Conservation (phyloP, 2,329 filamentous ascomycete species). For the Chlorencoelia australis region DNA sequence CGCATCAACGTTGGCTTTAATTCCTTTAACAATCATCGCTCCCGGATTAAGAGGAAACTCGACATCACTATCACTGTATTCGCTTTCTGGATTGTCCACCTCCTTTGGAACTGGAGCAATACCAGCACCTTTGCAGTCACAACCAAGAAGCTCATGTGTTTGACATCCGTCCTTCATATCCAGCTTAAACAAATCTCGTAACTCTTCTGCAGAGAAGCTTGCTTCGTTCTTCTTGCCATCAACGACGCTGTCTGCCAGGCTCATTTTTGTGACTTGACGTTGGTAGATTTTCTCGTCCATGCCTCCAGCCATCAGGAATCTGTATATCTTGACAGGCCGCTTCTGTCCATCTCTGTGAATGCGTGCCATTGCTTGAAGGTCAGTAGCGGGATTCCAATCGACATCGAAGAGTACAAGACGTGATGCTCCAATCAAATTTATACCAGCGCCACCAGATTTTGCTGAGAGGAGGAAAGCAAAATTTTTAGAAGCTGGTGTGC, state of each 20-base stretch:
- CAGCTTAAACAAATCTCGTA: constrained; percentile 56
- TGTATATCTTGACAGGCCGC: constrained; percentile 56
- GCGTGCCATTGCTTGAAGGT: constrained; percentile 65
- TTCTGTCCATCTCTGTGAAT: constrained; percentile 66
- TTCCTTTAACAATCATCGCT: constrained; percentile 28
- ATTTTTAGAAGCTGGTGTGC: constrained; percentile 39
- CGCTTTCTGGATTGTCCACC: constrained; percentile 4
- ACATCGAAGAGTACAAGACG: constrained; percentile 63
- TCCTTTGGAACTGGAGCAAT: constrained; percentile 8
- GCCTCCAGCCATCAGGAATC: constrained; percentile 56
- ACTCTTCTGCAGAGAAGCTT: constrained; percentile 55
- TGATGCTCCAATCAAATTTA: constrained; percentile 63
- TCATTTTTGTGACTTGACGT: constrained; percentile 60
- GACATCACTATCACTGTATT: constrained; percentile 24
- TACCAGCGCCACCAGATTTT: constrained; percentile 59
- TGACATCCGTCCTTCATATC: constrained; percentile 52
- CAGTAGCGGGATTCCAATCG: constrained; percentile 68
- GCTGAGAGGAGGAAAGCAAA: constrained; percentile 66
- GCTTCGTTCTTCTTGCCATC: constrained; percentile 51
- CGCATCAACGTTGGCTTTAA: constrained; percentile 35
- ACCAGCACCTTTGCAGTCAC: constrained; percentile 49
- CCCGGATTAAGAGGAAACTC: constrained; percentile 18
- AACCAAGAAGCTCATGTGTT: constrained; percentile 58
- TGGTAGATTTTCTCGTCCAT: constrained; percentile 70
- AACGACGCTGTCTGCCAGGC: constrained; percentile 61